phyloP scores from a whole-genome alignment of 345 rosid genomes.

The Cardiospermum halicacabum region DNA sequence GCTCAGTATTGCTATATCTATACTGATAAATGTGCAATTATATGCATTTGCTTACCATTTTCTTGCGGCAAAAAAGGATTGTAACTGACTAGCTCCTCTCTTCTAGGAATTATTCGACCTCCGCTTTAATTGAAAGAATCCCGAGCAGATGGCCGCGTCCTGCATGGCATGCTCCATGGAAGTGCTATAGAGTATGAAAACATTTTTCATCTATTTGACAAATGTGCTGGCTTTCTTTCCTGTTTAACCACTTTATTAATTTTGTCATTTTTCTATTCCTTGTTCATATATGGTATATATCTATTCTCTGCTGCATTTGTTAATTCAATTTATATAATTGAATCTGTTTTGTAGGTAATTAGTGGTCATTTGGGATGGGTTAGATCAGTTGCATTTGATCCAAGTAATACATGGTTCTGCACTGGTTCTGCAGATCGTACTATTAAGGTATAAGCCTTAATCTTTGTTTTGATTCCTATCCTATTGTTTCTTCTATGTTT shows the following conservation, averaged over 20 bases:
- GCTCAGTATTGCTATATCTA: not conserved
- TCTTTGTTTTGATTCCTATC: not conserved
- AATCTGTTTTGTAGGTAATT: constrained; percentile 51
- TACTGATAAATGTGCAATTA: not conserved
- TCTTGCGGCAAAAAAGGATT: too few relatives aligned
- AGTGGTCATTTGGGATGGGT: constrained; percentile 99
- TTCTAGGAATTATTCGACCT: constrained; percentile 64
- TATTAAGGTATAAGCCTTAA: constrained; percentile 59
- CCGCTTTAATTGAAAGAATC: constrained; percentile 93
- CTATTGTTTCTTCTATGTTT: not conserved
- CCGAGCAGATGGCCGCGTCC: constrained; percentile 99
- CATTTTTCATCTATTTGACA: not conserved
- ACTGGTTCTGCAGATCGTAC: constrained; percentile 99
- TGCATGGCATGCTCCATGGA: constrained; percentile 97
- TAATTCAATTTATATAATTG: constrained; percentile 17
- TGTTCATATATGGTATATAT: not conserved
- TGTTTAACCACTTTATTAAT: not conserved
- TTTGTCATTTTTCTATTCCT: not conserved
- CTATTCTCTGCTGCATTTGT: not conserved
- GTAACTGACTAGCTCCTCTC: constrained; percentile 5
- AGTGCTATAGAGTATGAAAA: constrained; percentile 81
- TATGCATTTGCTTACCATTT: too few relatives aligned
- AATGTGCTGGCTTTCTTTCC: not conserved
- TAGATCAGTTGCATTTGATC: constrained; percentile 93
- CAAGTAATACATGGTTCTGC: constrained; percentile 95